phyloP scores from a whole-genome alignment of 805 yeast genomes.

The Starmerella khaoyaiensis region DNA sequence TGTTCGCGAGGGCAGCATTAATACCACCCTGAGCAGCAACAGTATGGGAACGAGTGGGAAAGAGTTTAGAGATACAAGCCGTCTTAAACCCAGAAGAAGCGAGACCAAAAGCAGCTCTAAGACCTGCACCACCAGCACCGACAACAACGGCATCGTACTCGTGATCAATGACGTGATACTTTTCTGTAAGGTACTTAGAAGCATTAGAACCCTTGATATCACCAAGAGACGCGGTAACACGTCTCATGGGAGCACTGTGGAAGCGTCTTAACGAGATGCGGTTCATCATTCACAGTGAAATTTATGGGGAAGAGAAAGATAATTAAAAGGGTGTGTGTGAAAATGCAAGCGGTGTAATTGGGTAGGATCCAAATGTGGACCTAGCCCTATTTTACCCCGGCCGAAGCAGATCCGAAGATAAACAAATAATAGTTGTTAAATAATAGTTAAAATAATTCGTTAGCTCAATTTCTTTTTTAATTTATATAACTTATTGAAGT shows the following conservation, averaged over 20 bases:
- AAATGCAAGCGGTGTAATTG: not conserved
- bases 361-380: not conserved
- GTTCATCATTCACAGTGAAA: slow-evolving; percentile 10
- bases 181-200: slow-evolving; percentile 42
- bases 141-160: slow-evolving; percentile 96
- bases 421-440: too few relatives aligned
- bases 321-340: not conserved
- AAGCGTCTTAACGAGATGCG: slow-evolving; percentile 14
- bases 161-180: slow-evolving; percentile 89
- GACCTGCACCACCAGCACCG: slow-evolving; percentile 99
- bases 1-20: slow-evolving; percentile 96
- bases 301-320: not conserved
- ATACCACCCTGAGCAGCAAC: slow-evolving; percentile 99
- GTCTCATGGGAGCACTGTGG: slow-evolving; percentile 13
- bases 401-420: too few relatives aligned
- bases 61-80: slow-evolving; percentile 91
- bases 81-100: slow-evolving; percentile 96
- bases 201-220: slow-evolving; percentile 35
- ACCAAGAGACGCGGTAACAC: slow-evolving; percentile 25
- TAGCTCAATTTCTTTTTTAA: too few relatives aligned
- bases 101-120: slow-evolving; percentile 95
- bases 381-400: too few relatives aligned
- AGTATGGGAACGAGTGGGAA: slow-evolving; percentile 97
- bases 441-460: too few relatives aligned
- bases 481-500: too few relatives aligned